Base-by-base conservation (phyloP, 2,329 filamentous ascomycete species). In the Cercospora sesami region DNA sequence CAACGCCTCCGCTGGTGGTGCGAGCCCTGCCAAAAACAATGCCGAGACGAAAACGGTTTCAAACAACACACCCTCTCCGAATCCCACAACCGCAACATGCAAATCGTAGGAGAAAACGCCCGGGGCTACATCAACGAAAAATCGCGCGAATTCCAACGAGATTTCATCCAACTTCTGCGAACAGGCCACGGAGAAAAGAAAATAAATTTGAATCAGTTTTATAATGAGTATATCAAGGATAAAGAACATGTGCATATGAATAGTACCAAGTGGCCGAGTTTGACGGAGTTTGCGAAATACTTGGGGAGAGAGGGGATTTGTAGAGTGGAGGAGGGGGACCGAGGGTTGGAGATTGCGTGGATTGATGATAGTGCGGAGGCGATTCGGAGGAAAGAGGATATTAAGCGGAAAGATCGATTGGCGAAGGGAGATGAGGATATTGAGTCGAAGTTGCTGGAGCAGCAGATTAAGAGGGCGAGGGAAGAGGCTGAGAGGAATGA, bases 211-310 rank as follows among this genome's bases (percentile, higher is more conserved):
- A 99, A 99, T 76, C 89, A 92, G 69, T 98, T 98, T 79, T 99
- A 99, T 80, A 93, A 98, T 78, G 90, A 94, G 76, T 95, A 96
- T 75, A 97, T 98, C 73, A 86, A 88, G 16, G 90, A 94, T 73
- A 93, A 94, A 79, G 86, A 93, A 75, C 94, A 98, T 78, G 83
- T 95, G 8, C 95, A 98, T 78, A 93, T 98, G 91, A 97, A 97
- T 79, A 85, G 93, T 7, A 98, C 95, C 0, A 90, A 90, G 75
- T 98, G 93, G 93, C 87, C 90, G 4, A 92, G 88, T 64, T 81
- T 99, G 73, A 94, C 93, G 2, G 93, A 98, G 74, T 96, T 97
- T 77, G 92, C 91, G 14, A 96, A 97, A 77, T 83, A 92, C 75
- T 82, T 99, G 1, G 94, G 94, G 0, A 83, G 91, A 23, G 93